Base-by-base conservation (phyloP, 352 stramenopile species). In the Globisporangium cylindrosporum region DNA sequence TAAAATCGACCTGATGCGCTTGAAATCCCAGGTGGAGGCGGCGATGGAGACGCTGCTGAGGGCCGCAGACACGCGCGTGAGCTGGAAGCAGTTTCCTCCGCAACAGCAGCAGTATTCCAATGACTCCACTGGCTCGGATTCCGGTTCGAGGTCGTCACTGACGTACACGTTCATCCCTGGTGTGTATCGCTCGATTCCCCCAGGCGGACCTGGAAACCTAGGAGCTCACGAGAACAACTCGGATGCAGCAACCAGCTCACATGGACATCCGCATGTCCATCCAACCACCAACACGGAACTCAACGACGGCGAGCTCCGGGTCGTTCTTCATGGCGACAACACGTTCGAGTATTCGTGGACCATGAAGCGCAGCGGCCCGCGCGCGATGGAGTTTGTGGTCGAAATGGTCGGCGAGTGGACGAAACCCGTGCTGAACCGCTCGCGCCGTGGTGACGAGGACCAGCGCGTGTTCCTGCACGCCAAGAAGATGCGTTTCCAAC, bases 281-380 rank as follows among this genome's bases (percentile, higher is more conserved):
- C 5, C 41, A 5, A 66, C 25, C 1, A 67, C 25, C 0, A 56
- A 29, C 14, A 27, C 32, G 14, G 71, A 84, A 25, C 73, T 72
- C 18, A 77, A 76, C 48, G 78, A 78, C 6, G 77, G 71, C 29
- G 75, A 79, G 24, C 67, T 73, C 20, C 77, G 68, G 1, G 54
- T 95, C 1, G 41, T 90, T 14, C 76, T 95, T 7, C 84, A 95
- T 66, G 86, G 85, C 3, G 86, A 95, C 71, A 94, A 92, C 67
- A 82, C 82, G 6, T 95, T 95, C 56, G 84, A 94, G 58, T 95
- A 95, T 64, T 15, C 72, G 29, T 94, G 85, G 86, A 86, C 67
- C 20, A 76, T 93, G 77, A 80, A 75, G 27, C 79, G 84, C 12
- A 79, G 65, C 24, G 77, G 72, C 8, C 66, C 72, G 10, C 79